Evolutionary conservation across 306 rosid genomes (phyloP), one percentile per base, ranked within the genome.

Genomic region (Quercus mongolica): DNA sequence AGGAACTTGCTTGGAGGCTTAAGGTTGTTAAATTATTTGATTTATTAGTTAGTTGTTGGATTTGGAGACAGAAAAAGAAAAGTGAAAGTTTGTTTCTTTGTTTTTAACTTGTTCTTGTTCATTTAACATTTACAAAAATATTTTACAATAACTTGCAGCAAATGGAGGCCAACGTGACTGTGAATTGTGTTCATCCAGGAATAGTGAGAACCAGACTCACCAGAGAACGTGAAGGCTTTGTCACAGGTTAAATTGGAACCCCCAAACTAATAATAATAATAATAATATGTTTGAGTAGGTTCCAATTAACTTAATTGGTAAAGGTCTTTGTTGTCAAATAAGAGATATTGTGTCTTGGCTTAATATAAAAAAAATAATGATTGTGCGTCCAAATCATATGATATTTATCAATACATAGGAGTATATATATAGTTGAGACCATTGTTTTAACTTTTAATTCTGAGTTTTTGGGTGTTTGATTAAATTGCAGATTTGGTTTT

Each of bases 121-220:
- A 38, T 38, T 38, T 58, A 56, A 49, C 11, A 19, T 71, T 35
- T 4, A 20, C 46, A 38, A 38, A 7, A 38, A 38, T 38, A 7
- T 38, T 38, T 38, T 38, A 38, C 46, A 38, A 7, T 61, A 73
- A 19, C 49, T 52, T 70, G 80, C 83, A 92, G 99, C 70, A 90
- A 94, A 92, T 78, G 90, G 87, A 81, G 71, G 97, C 97, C 13
- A 90, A 92, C 72, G 97, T 94, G 75, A 94, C 90, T 0, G 94
- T 90, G 52, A 94, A 92, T 78, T 92, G 97, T 31, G 97, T 94
- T 67, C 99, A 94, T 84, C 99, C 99, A 1, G 97, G 99, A 56
- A 86, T 94, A 21, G 97, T 91, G 23, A 88, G 88, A 77, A 94
- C 99, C 81, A 89, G 97, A 61, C 94, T 94, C 78, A 94, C 97